phyloP scores from a whole-genome alignment of 257 asterid species.

The Solanum rostratum region DNA sequence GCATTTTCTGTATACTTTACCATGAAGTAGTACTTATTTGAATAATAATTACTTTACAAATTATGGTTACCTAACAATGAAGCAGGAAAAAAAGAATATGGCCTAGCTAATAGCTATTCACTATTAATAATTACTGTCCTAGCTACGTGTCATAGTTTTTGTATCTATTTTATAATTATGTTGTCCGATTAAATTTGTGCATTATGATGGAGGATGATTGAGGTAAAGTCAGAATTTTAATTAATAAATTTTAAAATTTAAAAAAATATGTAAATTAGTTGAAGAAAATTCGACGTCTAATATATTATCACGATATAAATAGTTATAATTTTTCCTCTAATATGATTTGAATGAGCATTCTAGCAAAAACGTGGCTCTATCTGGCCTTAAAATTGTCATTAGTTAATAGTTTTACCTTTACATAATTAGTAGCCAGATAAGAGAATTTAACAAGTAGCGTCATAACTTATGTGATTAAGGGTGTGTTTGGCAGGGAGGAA shows the following conservation, averaged over 20 bases:
- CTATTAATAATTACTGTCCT: neutral
- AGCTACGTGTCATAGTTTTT: neutral
- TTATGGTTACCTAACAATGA: constrained; percentile 1
- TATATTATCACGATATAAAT: too few relatives aligned
- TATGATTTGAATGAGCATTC: too few relatives aligned
- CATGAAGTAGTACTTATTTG: neutral
- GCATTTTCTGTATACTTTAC: neutral
- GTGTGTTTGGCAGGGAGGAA: too few relatives aligned
- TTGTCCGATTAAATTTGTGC: neutral
- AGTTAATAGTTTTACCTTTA: neutral
- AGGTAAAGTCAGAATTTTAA: too few relatives aligned
- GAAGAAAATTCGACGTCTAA: too few relatives aligned
- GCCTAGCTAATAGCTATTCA: neutral
- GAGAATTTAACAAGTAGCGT: neutral
- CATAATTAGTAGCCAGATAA: neutral
- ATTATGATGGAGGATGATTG: too few relatives aligned
- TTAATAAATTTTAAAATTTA: too few relatives aligned
- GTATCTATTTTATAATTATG: neutral
- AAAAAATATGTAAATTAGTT: too few relatives aligned
- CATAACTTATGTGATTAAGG: neutral
- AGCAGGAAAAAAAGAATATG: neutral
- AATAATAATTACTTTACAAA: neutral
- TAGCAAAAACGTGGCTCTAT: too few relatives aligned
- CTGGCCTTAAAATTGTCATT: neutral
- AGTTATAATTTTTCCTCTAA: too few relatives aligned